Evolutionary conservation across 1,139 yeast genomes (phyloP).

Genomic region (Lizanozyma gosingica): DNA sequence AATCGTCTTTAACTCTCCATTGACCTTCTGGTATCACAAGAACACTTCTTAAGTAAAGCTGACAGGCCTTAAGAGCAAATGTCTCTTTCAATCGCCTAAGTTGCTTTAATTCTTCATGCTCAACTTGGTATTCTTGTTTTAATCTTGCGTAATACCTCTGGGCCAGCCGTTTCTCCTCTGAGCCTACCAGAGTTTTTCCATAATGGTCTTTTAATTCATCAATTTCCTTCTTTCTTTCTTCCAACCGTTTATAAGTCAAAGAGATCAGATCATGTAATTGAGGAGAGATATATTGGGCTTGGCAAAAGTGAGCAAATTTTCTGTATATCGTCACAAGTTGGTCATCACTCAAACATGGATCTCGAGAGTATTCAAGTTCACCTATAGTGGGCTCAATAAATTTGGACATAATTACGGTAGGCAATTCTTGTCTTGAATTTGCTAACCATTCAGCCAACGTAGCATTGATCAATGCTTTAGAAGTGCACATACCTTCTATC

Average conservation of each 20-base stretch:
- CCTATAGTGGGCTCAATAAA: slow-evolving; percentile 42
- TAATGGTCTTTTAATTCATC: slow-evolving; percentile 39
- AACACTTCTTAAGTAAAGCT: slow-evolving; percentile 50
- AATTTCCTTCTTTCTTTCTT: slow-evolving; percentile 34
- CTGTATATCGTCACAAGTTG: slow-evolving; percentile 41
- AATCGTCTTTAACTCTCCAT: slow-evolving; percentile 27
- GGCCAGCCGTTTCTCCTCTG: slow-evolving; percentile 41
- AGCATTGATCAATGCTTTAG: slow-evolving; percentile 30
- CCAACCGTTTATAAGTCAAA: slow-evolving; percentile 29
- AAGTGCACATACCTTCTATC: slow-evolving; percentile 15
- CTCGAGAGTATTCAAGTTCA: slow-evolving; percentile 10
- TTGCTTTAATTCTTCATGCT: slow-evolving; percentile 34
- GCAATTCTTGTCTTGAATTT: slow-evolving; percentile 58
- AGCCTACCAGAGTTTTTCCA: slow-evolving; percentile 26
- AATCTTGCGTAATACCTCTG: slow-evolving; percentile 42
- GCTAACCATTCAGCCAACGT: slow-evolving; percentile 66
- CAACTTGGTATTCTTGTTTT: slow-evolving; percentile 39
- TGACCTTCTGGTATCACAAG: slow-evolving; percentile 33
- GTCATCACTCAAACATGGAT: slow-evolving; percentile 10
- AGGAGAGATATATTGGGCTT: slow-evolving; percentile 46
- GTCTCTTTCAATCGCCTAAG: slow-evolving; percentile 26
- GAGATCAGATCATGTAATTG: slow-evolving; percentile 35
- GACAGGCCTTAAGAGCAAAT: slow-evolving; percentile 50
- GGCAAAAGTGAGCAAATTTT: slow-evolving; percentile 69
- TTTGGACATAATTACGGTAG: slow-evolving; percentile 45